Evolutionary conservation across 345 rosid genomes (phyloP), one percentile per base, ranked within the genome.

Genomic region (Pistacia vera): DNA sequence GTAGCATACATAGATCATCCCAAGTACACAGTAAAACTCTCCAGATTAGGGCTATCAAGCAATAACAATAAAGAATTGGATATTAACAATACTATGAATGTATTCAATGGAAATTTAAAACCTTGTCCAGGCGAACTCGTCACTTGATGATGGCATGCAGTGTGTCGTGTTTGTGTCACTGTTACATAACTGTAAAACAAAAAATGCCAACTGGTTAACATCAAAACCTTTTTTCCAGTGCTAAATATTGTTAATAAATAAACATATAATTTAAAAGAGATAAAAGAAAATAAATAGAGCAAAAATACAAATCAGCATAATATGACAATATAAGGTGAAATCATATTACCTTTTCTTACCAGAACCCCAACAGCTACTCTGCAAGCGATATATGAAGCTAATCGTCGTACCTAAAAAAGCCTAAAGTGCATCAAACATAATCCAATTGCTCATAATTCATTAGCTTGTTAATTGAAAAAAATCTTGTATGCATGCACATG

Each of bases 51-150:
- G 20, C 36, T 13, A 68, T 52, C 33, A 25, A 49, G 71, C 55
- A n/a, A 41, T n/a, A 2, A 63, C 20, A 62, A 36, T 8, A 14
- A 65, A 14, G 30, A 63, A 77, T 67, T 41, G 8, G 46, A 41
- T 41, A 41, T 41, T 7, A 41, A 5, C 46, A 51, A 74, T 51
- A 35, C 64, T 11, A 61, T 71, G 38, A 18, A n/a, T n/a, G 58
- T 11, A 66, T 63, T 52, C 30, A n/a, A 75, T 28, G 72, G 63
- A 41, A 60, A 54, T 18, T 14, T 49, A 30, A 13, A 57, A 91
- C 94, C 94, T 94, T 92, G 80, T 92, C 92, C 63, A 96, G 81
- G 54, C 97, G 97, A 79, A 86, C 75, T 84, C 90, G 83, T 91
- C 95, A 8, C 81, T 83, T 4, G 95, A 77, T 18, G 97, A 92